These are phyloP conservation scores for Teratosphaeria nubilosa DNA, from an alignment of 2,329 filamentous ascomycete genomes.

Conservation along the genomic window DNA sequence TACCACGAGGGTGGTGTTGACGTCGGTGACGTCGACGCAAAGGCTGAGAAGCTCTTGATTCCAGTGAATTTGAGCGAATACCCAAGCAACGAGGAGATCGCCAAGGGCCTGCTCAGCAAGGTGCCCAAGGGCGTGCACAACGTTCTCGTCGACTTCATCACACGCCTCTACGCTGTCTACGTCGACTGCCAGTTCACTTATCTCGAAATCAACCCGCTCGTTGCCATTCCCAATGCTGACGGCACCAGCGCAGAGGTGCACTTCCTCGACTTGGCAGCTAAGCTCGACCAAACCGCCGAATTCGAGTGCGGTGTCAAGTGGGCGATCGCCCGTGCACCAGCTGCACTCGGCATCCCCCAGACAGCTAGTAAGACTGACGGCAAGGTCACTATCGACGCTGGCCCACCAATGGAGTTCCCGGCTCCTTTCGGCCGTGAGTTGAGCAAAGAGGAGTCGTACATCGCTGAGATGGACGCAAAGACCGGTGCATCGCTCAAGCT, in stretches of 20 bases:
- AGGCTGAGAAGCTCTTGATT: conserved; percentile 97
- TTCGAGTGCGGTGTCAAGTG: conserved; percentile 99
- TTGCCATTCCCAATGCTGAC: conserved; percentile 90
- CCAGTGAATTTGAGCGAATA: conserved; percentile 91
- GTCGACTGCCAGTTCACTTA: conserved; percentile 99
- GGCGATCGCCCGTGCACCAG: conserved; percentile 87
- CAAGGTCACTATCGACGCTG: conserved; percentile 89
- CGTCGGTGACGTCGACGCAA: conserved; percentile 96
- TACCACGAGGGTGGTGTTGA: conserved; percentile 99
- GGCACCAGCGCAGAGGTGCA: conserved; percentile 88
- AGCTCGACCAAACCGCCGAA: conserved; percentile 97
- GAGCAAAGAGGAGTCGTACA: conserved; percentile 98
- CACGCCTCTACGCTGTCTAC: conserved; percentile 94
- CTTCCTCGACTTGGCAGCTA: conserved; percentile 97
- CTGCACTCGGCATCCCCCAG: conserved; percentile 72
- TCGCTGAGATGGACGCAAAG: conserved; percentile 97
- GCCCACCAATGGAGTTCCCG: conserved; percentile 97
- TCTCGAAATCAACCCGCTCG: conserved; percentile 98
- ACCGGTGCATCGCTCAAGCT: conserved; percentile 98
- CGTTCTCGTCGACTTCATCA: conserved; percentile 98
- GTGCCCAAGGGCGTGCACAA: conserved; percentile 94
- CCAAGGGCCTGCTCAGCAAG: conserved; percentile 73
- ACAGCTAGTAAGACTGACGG: conserved; percentile 45
- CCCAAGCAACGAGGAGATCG: conserved; percentile 92
- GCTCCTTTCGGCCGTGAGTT: conserved; percentile 97